These are phyloP conservation scores for Cubamyces lactineus DNA, from an alignment of 768 basidiomycete species.

Conservation along the genomic window DNA sequence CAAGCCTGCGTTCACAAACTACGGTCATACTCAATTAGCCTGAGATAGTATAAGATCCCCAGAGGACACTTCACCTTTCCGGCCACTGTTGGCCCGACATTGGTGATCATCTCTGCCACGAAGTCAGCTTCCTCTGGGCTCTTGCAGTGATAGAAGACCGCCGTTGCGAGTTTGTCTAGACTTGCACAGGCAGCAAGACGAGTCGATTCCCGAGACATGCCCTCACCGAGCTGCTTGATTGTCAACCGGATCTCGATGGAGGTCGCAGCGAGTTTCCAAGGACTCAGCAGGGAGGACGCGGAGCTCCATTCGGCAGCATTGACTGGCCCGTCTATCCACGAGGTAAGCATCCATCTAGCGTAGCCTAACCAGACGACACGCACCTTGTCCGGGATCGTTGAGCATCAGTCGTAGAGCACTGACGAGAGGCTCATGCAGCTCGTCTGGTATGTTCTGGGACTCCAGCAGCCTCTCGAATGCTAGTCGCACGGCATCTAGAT, in stretches of 20 bases:
- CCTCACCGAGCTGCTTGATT: constrained; percentile 72
- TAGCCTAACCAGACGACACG: constrained; percentile 5
- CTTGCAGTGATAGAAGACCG: constrained; percentile 73
- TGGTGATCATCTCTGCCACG: constrained; percentile 79
- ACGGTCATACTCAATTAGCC: background rate
- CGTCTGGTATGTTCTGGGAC: constrained; percentile 33
- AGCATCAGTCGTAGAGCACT: constrained; percentile 69
- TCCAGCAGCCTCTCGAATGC: constrained; percentile 67
- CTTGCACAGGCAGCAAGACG: constrained; percentile 58
- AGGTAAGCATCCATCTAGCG: background rate
- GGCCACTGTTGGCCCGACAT: constrained; percentile 66
- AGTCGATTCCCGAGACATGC: constrained; percentile 59
- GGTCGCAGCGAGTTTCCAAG: constrained; percentile 83
- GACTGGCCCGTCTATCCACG: constrained; percentile 18
- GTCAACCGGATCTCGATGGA: constrained; percentile 79
- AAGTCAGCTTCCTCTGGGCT: constrained; percentile 81
- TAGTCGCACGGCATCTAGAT: constrained; percentile 68
- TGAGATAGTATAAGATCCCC: background rate
- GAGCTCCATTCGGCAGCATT: constrained; percentile 21
- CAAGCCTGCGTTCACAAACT: constrained; percentile 81
- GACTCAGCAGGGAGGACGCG: constrained; percentile 68
- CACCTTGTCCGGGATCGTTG: constrained; percentile 64
- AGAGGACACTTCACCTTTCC: constrained; percentile 53
- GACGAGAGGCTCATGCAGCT: constrained; percentile 62
- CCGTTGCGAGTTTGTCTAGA: constrained; percentile 66